Base-by-base conservation (phyloP, 2,329 filamentous ascomycete species). In the Rutstroemia sp. region DNA sequence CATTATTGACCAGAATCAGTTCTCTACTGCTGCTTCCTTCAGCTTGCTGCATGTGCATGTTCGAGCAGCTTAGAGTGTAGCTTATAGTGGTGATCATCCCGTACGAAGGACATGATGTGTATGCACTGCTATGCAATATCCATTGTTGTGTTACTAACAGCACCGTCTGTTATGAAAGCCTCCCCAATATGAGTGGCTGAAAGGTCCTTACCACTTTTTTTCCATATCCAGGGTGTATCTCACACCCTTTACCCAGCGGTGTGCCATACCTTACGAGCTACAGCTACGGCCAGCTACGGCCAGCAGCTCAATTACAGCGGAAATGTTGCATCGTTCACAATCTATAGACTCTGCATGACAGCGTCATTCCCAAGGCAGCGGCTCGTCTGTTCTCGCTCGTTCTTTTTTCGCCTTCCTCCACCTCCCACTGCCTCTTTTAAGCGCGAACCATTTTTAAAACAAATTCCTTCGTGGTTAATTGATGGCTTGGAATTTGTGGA, bases 281-380 rank as follows among this genome's bases (percentile, higher is more conserved):
- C 30, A 34, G 30, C 30, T 34, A 34, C 10, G 30, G 30, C 30
- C 30, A 34, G 30, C 12, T 10, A 34, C 30, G 30, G 30, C 30
- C 30, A 34, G 30, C 30, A 10, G 4, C 30, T 34, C 30, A 10
- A 49, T 49, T 54, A 30, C 52, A 39, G 12, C 17, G 27, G 27
- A 41, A 27, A 19, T 17, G 14, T 49, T 19, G 44, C 41, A 27
- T 48, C 30, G 19, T 54, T 54, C 23, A 54, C 45, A 54, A 42
- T 54, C 48, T 39, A 12, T 30, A 3, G 44, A 5, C 44, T 49
- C 44, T 49, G 42, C 51, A 54, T 54, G 50, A 54, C 16, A 27
- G 30, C 34, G 44, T 54, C 44, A 42, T 54, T 54, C 52, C 52
- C 52, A 54, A 45, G 23, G n/a, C 21, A 49, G 45, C 52, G 52